phyloP scores from a whole-genome alignment of 768 basidiomycete genomes.

The Porphyrellus cyaneotinctus region DNA sequence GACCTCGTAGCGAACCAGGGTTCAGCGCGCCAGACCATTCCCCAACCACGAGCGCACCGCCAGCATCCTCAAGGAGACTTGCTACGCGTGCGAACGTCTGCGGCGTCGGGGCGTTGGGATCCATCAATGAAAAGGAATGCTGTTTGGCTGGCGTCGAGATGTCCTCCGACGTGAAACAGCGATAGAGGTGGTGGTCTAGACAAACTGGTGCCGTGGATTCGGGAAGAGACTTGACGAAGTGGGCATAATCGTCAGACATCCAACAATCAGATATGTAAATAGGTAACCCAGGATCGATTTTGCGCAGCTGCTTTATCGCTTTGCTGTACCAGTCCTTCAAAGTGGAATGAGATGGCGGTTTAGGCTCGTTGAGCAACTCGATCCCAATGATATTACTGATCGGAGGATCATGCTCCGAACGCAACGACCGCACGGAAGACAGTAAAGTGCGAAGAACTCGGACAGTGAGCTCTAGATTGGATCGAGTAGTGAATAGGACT shows the following conservation, averaged over 20 bases:
- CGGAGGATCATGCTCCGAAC: slow-evolving; percentile 42
- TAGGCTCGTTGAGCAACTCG: slow-evolving; percentile 59
- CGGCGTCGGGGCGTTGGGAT: slow-evolving; percentile 37
- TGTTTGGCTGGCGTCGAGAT: slow-evolving; percentile 46
- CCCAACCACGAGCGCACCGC: slow-evolving; percentile 61
- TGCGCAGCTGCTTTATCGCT: slow-evolving; percentile 50
- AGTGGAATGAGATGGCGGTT: slow-evolving; percentile 43
- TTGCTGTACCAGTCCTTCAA: slow-evolving; percentile 62
- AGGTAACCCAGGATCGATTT: slow-evolving; percentile 53
- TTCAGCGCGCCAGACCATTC: slow-evolving; percentile 81
- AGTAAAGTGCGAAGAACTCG: slow-evolving; percentile 45
- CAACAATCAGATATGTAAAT: slow-evolving; percentile 76
- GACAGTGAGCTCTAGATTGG: slow-evolving; percentile 45
- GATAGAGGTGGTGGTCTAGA: slow-evolving; percentile 80
- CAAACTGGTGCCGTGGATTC: slow-evolving; percentile 42
- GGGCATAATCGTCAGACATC: slow-evolving; percentile 61
- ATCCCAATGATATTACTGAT: slow-evolving; percentile 50
- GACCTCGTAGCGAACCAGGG: slow-evolving; percentile 53
- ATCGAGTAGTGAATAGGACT: slow-evolving; percentile 46
- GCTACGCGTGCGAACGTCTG: slow-evolving; percentile 39
- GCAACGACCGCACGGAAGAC: slow-evolving; percentile 38
- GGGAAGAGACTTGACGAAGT: slow-evolving; percentile 42
- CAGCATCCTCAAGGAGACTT: slow-evolving; percentile 32
- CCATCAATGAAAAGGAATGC: slow-evolving; percentile 49
- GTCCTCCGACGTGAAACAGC: slow-evolving; percentile 69